Base-by-base conservation (phyloP, 169 alveolate genomes). In the Plasmodium berghei region DNA sequence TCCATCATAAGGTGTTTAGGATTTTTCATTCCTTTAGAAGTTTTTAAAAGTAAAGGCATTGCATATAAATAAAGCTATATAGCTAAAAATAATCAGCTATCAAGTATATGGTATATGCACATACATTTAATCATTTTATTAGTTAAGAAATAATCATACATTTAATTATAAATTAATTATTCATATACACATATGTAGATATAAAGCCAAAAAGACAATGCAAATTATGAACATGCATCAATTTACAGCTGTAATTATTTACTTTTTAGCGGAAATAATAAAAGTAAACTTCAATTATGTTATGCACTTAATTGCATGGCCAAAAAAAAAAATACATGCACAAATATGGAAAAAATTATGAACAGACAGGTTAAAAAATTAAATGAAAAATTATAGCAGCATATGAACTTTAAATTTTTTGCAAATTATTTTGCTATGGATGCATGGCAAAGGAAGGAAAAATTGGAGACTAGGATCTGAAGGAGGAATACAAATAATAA, bases 361-460 rank as follows among this genome's bases (percentile, higher is more conserved):
- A 59, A 10, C 62, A 28, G 70, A n/a, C 67, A 55, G 54, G 64
- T 40, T 0, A 42, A 45, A 54, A 34, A 55, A 5, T 34, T 18
- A 28, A 1, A 20, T n/a, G 9, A 48, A 55, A 52, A 4, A 52
- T 61, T 67, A 64, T 62, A 80, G 12, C 26, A 80, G 69, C 90
- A 80, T 80, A 42, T 80, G 90, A 20, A 80, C 90, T 80, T 58
- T 80, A 61, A 66, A 26, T 61, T 80, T 80, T 59, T 80, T 80
- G 90, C 69, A 80, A 80, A 80, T 80, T 45, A 61, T 67, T 62
- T 80, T 80, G 74, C 49, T 62, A 42, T 64, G 69, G 55, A 67
- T 67, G 58, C 90, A 80, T 9, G 90, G 90, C 2, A 80, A 22
- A 22, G 90, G 90, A 4, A 80, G 72, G 66, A 80, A 80, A 34